Conservation (phyloP, 768 basidiomycete species). For the Clavaria fumosa region DNA sequence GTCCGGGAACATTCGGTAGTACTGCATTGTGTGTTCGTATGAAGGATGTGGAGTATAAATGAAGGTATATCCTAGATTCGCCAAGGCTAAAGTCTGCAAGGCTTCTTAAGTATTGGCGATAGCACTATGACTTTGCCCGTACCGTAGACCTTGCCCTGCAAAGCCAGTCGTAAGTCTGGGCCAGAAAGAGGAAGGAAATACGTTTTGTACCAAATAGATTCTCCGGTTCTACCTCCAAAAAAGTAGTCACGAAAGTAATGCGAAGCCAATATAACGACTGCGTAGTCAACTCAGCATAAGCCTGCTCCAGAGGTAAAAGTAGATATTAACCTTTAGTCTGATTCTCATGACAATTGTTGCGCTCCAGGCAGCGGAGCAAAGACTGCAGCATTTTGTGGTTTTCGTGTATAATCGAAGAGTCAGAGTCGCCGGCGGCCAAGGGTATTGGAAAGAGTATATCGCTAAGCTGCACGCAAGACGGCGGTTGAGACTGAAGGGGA, state of each 20-base stretch:
- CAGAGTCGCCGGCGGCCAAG: neutral
- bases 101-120: constrained; percentile 11
- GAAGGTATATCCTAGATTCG: constrained; percentile 14
- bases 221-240: constrained; percentile 15
- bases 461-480: too few species aligned
- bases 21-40: constrained; percentile 9
- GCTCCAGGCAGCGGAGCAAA: constrained; percentile 14
- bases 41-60: neutral
- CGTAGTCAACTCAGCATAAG: neutral
- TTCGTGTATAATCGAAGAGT: constrained; percentile 1
- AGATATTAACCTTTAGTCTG: constrained; percentile 14
- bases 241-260: constrained; percentile 14
- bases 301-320: neutral
- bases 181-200: neutral
- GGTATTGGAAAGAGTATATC: constrained; percentile 3
- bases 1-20: constrained; percentile 20
- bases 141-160: constrained; percentile 13
- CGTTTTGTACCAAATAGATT: constrained; percentile 18
- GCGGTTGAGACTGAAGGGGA: too few species aligned
- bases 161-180: neutral
- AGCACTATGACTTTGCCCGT: neutral
- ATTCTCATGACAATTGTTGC: constrained; percentile 18
- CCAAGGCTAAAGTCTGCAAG: constrained; percentile 15
- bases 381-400: constrained; percentile 7
- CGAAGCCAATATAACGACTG: constrained; percentile 18